phyloP scores from a whole-genome alignment of 805 yeast species.

The Spathaspora girioi region DNA sequence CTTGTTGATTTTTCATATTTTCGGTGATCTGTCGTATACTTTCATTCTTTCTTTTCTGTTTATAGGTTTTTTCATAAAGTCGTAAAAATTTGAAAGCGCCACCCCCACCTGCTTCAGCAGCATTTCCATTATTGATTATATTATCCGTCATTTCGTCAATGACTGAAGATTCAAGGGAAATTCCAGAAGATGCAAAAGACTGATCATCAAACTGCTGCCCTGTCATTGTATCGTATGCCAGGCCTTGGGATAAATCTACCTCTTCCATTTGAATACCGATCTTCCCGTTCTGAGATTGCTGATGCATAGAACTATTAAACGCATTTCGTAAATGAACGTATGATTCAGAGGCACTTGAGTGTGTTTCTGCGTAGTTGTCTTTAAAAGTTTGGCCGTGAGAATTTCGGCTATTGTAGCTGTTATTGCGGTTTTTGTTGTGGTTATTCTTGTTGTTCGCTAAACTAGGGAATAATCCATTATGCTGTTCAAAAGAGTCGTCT shows the following conservation, averaged over 20 bases:
- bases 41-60: slow-evolving; percentile 5
- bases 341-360: background rate
- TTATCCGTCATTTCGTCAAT: slow-evolving; percentile 15
- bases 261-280: background rate
- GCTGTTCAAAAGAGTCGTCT: background rate
- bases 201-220: background rate
- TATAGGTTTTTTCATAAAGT: slow-evolving; percentile 18
- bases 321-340: slow-evolving; percentile 1
- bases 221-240: background rate
- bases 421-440: background rate
- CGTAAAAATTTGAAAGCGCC: slow-evolving; percentile 26
- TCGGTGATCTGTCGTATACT: slow-evolving; percentile 1
- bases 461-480: slow-evolving; percentile 1
- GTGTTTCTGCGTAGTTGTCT: background rate
- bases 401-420: background rate
- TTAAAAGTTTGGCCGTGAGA: background rate
- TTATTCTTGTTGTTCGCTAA: background rate
- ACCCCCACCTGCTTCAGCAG: slow-evolving; percentile 7
- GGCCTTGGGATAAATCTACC: background rate
- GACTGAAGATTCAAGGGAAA: slow-evolving; percentile 22
- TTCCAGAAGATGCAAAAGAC: slow-evolving; percentile 2
- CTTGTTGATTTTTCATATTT: slow-evolving; percentile 8
- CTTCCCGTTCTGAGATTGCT: background rate
- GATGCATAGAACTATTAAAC: background rate
- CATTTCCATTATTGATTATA: background rate